Percentiles rank a stretch among this genome's conserved stretches.
Evolutionary conservation across 257 asterid species (phyloP).

Genomic region (Solanum ossicruentum): DNA sequence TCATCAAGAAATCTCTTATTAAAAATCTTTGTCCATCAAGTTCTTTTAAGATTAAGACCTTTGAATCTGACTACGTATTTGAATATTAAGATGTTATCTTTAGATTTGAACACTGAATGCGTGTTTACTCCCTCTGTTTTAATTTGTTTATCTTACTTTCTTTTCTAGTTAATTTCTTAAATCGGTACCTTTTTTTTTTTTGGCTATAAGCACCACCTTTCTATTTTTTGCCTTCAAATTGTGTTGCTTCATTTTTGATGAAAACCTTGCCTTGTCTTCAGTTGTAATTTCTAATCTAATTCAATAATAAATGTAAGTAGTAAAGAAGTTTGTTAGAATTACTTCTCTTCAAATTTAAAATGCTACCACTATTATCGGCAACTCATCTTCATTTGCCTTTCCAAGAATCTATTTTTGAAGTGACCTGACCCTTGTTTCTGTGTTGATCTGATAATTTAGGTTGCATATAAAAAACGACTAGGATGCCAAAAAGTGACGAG

Average conservation of each 20-base stretch:
- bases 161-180: too few species aligned
- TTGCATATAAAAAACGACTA: not conserved
- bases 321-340: not conserved
- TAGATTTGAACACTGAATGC: too few species aligned
- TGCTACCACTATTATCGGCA: not conserved
- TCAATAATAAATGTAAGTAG: not conserved
- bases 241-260: not conserved
- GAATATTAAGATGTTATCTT: too few species aligned
- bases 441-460: not conserved
- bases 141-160: too few species aligned
- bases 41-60: too few species aligned
- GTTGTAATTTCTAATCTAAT: not conserved
- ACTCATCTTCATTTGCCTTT: not conserved
- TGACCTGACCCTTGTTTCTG: not conserved
- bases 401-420: not conserved
- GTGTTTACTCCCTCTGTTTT: too few species aligned
- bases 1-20: too few species aligned
- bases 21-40: too few species aligned
- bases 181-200: too few species aligned
- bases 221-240: not conserved
- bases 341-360: not conserved
- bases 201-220: not conserved
- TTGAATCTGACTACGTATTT: too few species aligned
- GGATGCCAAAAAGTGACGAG: not conserved
- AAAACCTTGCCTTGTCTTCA: not conserved